Evolutionary conservation across 352 stramenopile genomes (phyloP).

Genomic region (Phytophthora macrochlamydospora): DNA sequence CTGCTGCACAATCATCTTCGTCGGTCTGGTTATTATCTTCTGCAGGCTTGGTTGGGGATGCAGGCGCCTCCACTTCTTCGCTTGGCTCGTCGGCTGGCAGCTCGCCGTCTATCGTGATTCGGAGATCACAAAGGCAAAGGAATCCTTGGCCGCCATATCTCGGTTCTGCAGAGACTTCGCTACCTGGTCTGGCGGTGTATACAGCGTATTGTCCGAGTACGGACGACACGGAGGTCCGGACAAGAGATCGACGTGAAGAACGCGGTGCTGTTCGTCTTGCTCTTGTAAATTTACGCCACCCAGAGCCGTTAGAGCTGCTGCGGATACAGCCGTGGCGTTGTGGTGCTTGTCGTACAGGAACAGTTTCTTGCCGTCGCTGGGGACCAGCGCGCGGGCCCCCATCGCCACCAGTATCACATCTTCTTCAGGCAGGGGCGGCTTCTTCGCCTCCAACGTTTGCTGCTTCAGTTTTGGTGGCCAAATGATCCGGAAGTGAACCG

Average conservation of each 20-base stretch:
- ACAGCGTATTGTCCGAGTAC: conserved; percentile 80
- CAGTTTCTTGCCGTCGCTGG: conserved; percentile 78
- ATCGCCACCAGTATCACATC: conserved; percentile 82
- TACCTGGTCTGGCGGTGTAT: conserved; percentile 58
- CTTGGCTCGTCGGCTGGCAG: conserved; percentile 2
- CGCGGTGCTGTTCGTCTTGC: conserved; percentile 26
- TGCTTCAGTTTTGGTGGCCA: conserved; percentile 75
- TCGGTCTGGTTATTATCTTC: conserved; percentile 23
- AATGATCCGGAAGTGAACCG: conserved; percentile 75
- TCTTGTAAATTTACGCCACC: conserved; percentile 13
- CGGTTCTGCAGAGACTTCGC: conserved; percentile 27
- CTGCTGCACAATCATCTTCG: conserved; percentile 34
- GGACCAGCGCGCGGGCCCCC: conserved; percentile 62
- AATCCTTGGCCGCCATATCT: conserved; percentile 45
- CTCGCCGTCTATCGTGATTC: conserved; percentile 39
- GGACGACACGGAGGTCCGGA: conserved; percentile 64
- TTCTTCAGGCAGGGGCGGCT: conserved; percentile 60
- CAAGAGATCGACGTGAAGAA: conserved; percentile 75
- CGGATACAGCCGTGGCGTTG: conserved; percentile 25
- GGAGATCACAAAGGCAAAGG: conserved; percentile 71
- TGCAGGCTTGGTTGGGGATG: conserved; percentile 18
- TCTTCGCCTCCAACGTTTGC: conserved; percentile 63
- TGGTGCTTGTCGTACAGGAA: conserved; percentile 75
- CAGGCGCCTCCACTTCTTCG: conserved; percentile 14
- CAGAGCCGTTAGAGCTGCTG: conserved; percentile 26